Evolutionary conservation across 371 early-diverging fungal genomes (phyloP), one percentile per base, ranked within the genome.

Genomic region (Syncephalastrum racemosum): DNA sequence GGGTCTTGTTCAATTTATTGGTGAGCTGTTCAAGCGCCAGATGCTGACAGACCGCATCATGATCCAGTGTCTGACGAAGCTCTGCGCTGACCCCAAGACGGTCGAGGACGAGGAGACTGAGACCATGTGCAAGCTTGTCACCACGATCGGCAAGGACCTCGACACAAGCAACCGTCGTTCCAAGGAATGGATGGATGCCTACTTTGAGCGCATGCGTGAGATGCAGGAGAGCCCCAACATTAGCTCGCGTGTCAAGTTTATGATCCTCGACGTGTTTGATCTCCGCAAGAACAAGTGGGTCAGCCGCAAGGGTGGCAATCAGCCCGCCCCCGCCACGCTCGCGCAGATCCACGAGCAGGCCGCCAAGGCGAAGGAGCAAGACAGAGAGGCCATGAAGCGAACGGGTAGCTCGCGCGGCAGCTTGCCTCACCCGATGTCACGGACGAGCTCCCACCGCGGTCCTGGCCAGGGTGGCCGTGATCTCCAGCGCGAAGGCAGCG

Each of bases 31-130:
- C 87, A 90, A 92, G 77, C 71, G 84, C 48, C 71, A 76, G 46
- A 89, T 98, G 84, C 76, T 98, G 62, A 89, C 93, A 4, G 90
- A 92, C 59, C 89, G 89, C 72, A 92, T 98, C 55, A 94, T 98
- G 87, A 90, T 92, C 67, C 79, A 82, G 64, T 95, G 96, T 68
- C 77, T 97, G 64, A 77, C 73, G 51, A 81, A 82, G 43, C 81
- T 98, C 55, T 79, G 94, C 60, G 63, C 69, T 55, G 84, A 90
- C 60, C 77, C 83, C 56, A 67, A 73, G 57, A 79, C 88, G 18
- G 90, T 93, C 36, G 97, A 93, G 53, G 97, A 96, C 64, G 98
- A 95, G 73, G 96, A 95, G 60, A 82, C 88, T 24, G 99, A 98
- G 77, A 89, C 90, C 51, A 83, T 96, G 63, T 90, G 91, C 79